phyloP scores from a whole-genome alignment of 176 grass and related monocot species.

The Triticum dicoccoides region DNA sequence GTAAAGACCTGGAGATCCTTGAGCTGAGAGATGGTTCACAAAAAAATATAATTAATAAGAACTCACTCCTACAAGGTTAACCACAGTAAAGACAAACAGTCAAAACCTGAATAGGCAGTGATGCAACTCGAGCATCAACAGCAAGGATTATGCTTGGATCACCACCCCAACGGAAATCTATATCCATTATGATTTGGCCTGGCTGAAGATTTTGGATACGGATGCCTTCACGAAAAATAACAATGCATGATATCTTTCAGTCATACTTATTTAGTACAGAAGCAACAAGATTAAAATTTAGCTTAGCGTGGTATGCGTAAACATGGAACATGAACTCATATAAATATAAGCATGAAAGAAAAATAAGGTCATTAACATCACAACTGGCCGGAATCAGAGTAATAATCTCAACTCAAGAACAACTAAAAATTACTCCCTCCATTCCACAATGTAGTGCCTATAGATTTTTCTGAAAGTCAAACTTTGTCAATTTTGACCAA shows the following conservation, averaged over 20 bases:
- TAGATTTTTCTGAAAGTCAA: too few species aligned
- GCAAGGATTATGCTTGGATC: constrained; percentile 96
- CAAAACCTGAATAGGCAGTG: constrained; percentile 90
- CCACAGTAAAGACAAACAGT: neutral
- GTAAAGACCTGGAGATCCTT: constrained; percentile 96
- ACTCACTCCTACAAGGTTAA: constrained; percentile 11
- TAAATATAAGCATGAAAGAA: neutral
- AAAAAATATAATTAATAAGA: constrained; percentile 25
- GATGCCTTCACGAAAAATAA: constrained; percentile 66
- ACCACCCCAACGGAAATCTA: constrained; percentile 98
- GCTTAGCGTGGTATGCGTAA: constrained; percentile 15
- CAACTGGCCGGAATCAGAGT: neutral
- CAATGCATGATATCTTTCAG: neutral
- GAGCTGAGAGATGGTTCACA: constrained; percentile 51
- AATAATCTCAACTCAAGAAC: neutral
- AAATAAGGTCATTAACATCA: neutral
- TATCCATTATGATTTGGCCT: constrained; percentile 96
- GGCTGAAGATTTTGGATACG: constrained; percentile 87
- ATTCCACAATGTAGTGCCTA: too few species aligned
- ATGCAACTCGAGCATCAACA: constrained; percentile 90
- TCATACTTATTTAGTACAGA: constrained; percentile 5
- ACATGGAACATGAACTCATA: constrained; percentile 6
- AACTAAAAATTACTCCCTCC: neutral
- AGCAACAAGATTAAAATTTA: constrained; percentile 5
- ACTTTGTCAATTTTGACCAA: too few species aligned